Evolutionary conservation across 495 filamentous ascomycete species (phyloP).

Genomic region (Trichoderma parareesei): DNA sequence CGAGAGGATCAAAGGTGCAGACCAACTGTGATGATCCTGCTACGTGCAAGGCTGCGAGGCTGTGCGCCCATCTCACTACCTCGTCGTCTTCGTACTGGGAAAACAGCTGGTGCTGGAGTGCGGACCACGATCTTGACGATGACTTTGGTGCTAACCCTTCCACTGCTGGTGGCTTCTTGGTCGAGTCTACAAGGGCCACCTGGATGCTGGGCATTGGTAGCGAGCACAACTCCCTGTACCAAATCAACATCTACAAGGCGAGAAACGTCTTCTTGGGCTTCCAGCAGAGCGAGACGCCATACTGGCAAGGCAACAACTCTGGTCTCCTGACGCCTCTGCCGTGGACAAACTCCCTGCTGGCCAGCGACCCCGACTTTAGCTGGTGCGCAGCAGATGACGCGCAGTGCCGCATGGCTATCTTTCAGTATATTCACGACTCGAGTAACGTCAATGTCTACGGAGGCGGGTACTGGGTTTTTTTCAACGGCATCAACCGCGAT

Average conservation of each 20-base stretch:
- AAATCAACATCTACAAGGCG: constrained; percentile 41
- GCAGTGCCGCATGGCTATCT: constrained; percentile 41
- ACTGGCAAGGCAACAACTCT: constrained; percentile 37
- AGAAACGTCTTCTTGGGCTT: constrained; percentile 38
- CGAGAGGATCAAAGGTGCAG: constrained; percentile 32
- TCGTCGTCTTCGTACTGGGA: constrained; percentile 49
- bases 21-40: constrained; percentile 28
- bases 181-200: constrained; percentile 17
- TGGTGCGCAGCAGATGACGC: constrained; percentile 32
- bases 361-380: constrained; percentile 41
- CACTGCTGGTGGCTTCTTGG: constrained; percentile 15
- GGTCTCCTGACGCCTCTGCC: constrained; percentile 35
- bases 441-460: constrained; percentile 39
- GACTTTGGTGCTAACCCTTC: constrained; percentile 12
- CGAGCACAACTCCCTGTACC: constrained; percentile 40
- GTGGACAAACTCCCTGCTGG: constrained; percentile 26
- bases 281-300: constrained; percentile 39
- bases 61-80: constrained; percentile 54
- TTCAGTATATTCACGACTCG: constrained; percentile 33
- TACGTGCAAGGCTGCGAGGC: constrained; percentile 46
- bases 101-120: constrained; percentile 49
- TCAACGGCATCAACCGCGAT: constrained; percentile 30
- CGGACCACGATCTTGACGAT: constrained; percentile 10
- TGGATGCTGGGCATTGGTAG: constrained; percentile 19
- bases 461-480: constrained; percentile 45